Conservation (phyloP, 192 early-diverging fungal species). For the Spizellomyces sp. region DNA sequence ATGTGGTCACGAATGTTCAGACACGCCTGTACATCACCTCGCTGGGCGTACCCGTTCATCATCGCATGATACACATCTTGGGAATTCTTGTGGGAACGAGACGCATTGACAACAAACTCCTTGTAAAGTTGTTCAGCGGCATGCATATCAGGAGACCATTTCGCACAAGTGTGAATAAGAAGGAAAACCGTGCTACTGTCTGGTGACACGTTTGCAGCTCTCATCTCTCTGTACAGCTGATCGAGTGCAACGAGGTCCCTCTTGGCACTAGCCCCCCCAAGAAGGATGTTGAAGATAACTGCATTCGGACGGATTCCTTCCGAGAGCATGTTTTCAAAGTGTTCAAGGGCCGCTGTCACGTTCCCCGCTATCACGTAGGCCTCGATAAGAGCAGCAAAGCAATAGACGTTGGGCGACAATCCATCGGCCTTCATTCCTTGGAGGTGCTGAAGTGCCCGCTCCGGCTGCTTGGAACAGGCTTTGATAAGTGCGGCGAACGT, state of each 20-base stretch:
- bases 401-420: background rate
- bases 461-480: background rate
- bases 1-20: background rate
- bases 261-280: background rate
- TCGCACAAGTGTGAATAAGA: background rate
- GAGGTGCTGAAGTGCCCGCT: background rate
- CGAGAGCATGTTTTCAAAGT: background rate
- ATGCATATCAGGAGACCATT: background rate
- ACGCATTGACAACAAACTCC: too few species aligned
- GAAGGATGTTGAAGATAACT: background rate
- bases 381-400: background rate
- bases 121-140: too few species aligned
- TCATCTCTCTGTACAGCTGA: too few species aligned
- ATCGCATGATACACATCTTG: slow-evolving; percentile 2
- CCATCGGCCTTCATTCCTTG: background rate
- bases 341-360: background rate
- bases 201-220: too few species aligned
- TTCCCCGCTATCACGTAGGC: background rate
- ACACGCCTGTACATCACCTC: background rate
- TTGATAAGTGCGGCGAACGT: background rate
- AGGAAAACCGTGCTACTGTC: too few species aligned
- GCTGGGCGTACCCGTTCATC: slow-evolving; percentile 3
- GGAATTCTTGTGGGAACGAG: too few species aligned
- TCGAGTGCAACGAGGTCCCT: background rate
- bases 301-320: background rate